Evolutionary conservation across 1,139 yeast genomes (phyloP), one percentile per base, ranked within the genome.

Genomic region (Hansenula sp.): DNA sequence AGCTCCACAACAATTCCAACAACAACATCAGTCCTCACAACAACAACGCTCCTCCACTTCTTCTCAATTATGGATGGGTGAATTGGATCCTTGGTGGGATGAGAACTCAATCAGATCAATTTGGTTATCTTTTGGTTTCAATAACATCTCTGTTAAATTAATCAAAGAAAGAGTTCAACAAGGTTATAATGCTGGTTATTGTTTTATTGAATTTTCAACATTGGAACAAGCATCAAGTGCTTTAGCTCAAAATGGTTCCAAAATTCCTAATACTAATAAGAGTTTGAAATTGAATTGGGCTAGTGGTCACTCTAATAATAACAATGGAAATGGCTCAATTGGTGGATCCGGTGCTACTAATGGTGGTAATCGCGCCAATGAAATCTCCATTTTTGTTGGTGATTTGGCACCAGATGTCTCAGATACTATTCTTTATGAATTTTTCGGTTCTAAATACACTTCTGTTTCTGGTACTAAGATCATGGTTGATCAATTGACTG

Each of bases 251-350:
- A 86, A 90, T 63, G 93, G 96, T 2, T 67, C 74, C 5, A 70
- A 73, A 6, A 77, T 91, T 31, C 93, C 96, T 15, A 74, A 74
- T 54, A 64, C 82, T 16, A 69, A 78, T 24, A 77, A 81, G 50
- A 62, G 68, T 5, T 81, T 91, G 58, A 81, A 88, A 62, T 72
- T 91, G 53, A 91, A 90, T 62, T 84, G 94, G 89, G 96, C 97
- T 1, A 75, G 86, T 27, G 94, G 48, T 16, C 40, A 21, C 9
- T 21, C 45, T 0, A 38, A 46, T 19, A 29, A 36, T 12, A n/a
- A n/a, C n/a, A n/a, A 36, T 17, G 19, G 33, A 27, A 35, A 33
- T 12, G 34, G 33, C 33, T 16, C 37, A 18, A 4, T 4, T n/a
- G 19, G 11, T 17, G 25, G 31, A 6, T 25, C 38, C 13, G 12